Base-by-base conservation (phyloP, 192 early-diverging fungal species). In the Podila clonocystis region DNA sequence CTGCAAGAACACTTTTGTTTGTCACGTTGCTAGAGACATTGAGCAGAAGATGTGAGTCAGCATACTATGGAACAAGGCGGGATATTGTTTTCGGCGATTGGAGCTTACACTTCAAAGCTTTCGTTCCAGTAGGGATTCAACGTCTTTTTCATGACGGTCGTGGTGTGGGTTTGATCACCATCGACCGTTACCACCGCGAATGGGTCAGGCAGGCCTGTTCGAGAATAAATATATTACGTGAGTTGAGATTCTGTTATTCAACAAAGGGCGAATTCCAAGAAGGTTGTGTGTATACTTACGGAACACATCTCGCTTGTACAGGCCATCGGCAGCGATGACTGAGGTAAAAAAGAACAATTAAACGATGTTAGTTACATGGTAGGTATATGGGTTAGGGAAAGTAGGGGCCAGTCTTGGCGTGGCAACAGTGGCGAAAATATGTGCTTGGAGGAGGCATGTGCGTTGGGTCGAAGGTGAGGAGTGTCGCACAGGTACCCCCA, bases 91-190 rank as follows among this genome's bases (percentile, higher is more conserved):
- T 41, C 6, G 5, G 22, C 41, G 17, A 45, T 9, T 30, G 30
- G 34, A 15, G 4, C 86, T 68, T 84, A 92, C 90, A 95, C 67
- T 64, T 95, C 91, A 83, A 95, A 95, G 50, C 83, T 90, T 85
- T 97, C 94, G 80, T 97, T 98, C 97, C 98, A 99, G 84, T 97
- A 96, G 34, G 98, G 98, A 72, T 96, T 97, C 48, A 98, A 84
- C 11, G 95, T 97, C 68, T 90, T 92, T 82, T 94, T 96, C 68
- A 93, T 89, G 29, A 92, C 91, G 41, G 91, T 88, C 17, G 96
- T 97, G 24, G 95, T 96, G 61, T 97, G 93, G 12, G 95, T 97
- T 84, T 99, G 97, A 70, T 96, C 95, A 13, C 96, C 95, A 84
- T 99, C 95, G 28, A 99, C 95, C 0, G 95, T 97, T 15, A 99